Conservation (phyloP, 768 basidiomycete species). For the Mycena maculata region DNA sequence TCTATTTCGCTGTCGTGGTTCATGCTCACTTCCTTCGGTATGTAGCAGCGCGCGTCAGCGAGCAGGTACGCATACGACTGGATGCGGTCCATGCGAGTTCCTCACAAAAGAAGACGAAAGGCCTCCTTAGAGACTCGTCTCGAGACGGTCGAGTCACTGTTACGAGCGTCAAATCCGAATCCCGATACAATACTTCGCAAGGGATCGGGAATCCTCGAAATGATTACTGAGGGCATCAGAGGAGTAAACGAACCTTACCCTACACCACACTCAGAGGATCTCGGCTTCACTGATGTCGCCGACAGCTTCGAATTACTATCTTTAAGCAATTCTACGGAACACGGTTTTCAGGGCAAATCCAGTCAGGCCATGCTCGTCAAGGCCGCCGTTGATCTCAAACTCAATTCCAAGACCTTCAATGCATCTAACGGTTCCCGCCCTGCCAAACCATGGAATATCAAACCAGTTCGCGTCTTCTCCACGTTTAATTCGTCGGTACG, state of each 20-base stretch:
- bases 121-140: conserved; percentile 12
- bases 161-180: neutral
- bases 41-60: neutral
- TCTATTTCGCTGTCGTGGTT: no score
- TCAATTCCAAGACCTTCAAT: conserved; percentile 42
- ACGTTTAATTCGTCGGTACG: no score
- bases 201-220: no score
- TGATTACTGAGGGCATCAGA: conserved; percentile 8
- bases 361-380: conserved; percentile 68
- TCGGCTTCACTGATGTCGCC: conserved; percentile 7
- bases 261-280: conserved; percentile 17
- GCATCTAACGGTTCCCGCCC: conserved; percentile 35
- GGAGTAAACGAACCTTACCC: conserved; percentile 13
- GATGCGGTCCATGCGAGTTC: neutral
- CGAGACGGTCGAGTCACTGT: conserved; percentile 13
- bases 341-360: conserved; percentile 67
- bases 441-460: conserved; percentile 45
- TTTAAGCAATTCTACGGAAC: neutral
- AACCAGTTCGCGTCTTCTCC: neutral
- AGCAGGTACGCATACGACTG: neutral
- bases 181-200: no score
- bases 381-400: conserved; percentile 68
- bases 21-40: no score
- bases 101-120: conserved; percentile 12
- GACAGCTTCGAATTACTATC: conserved; percentile 5